Percentiles rank a stretch among this genome's conserved stretches.
Evolutionary conservation across 352 stramenopile species (phyloP).

Genomic region (Elongisporangium undulatum): DNA sequence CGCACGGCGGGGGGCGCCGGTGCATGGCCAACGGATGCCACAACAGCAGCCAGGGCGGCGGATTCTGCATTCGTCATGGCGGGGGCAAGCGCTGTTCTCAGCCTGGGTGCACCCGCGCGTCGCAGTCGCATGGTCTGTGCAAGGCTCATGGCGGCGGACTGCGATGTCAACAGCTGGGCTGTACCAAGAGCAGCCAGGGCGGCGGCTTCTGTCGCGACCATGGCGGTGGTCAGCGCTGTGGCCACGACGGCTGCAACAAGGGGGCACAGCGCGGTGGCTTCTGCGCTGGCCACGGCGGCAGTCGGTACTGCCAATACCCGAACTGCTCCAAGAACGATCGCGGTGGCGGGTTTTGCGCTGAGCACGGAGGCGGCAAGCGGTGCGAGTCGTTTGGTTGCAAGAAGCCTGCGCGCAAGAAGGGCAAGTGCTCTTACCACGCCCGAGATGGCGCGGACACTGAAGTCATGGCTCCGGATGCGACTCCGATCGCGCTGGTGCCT

Average conservation of each 20-base stretch:
- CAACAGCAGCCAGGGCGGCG: slow-evolving; percentile 35
- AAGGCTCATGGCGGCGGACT: slow-evolving; percentile 14
- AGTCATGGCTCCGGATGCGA: neutral
- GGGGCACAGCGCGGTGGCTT: slow-evolving; percentile 36
- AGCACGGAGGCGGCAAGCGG: slow-evolving; percentile 43
- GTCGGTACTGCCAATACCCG: slow-evolving; percentile 30
- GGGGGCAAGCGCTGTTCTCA: slow-evolving; percentile 38
- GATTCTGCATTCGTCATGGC: slow-evolving; percentile 44
- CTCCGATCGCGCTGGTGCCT: neutral
- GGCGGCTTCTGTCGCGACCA: slow-evolving; percentile 58
- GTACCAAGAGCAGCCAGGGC: slow-evolving; percentile 58
- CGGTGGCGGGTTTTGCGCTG: slow-evolving; percentile 47
- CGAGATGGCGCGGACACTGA: neutral
- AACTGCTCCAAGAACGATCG: slow-evolving; percentile 53
- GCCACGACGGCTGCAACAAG: slow-evolving; percentile 35
- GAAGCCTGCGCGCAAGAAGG: slow-evolving; percentile 35
- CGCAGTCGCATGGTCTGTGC: slow-evolving; percentile 34
- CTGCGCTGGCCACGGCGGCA: slow-evolving; percentile 39
- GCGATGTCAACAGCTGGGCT: slow-evolving; percentile 43
- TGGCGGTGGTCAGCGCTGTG: slow-evolving; percentile 53
- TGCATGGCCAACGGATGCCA: slow-evolving; percentile 40
- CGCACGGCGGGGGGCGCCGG: slow-evolving; percentile 13
- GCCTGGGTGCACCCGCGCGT: slow-evolving; percentile 31
- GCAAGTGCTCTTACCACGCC: slow-evolving; percentile 40
- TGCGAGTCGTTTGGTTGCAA: slow-evolving; percentile 33